Evolutionary conservation across 2,329 filamentous ascomycete genomes (phyloP).

Genomic region (Mycocentrospora acerina): DNA sequence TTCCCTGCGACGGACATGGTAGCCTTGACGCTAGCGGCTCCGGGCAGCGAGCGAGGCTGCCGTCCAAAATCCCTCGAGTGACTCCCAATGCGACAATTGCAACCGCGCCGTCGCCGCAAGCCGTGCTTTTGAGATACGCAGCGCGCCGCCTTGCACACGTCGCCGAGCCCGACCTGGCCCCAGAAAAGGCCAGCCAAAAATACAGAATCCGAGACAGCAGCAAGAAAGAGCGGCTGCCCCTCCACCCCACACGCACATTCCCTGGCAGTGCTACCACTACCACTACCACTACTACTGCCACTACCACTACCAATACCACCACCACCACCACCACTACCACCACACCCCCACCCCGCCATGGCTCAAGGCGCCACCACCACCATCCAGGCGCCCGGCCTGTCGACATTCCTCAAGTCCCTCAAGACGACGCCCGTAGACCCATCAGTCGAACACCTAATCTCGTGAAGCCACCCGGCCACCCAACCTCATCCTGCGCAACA

Average conservation of each 20-base stretch:
- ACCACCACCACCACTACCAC: neutral
- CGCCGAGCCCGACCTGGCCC: too few species aligned
- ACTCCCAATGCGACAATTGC: too few species aligned
- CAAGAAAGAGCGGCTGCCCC: conserved; percentile 13
- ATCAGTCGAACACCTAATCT: conserved; percentile 80
- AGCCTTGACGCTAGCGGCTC: too few species aligned
- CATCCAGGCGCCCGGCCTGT: conserved; percentile 67
- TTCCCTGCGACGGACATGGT: too few species aligned
- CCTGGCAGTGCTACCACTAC: conserved; percentile 1
- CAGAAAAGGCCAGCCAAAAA: too few species aligned
- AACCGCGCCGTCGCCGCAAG: too few species aligned
- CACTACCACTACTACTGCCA: neutral
- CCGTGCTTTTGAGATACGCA: too few species aligned
- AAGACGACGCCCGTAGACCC: conserved; percentile 75
- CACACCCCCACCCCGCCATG: conserved; percentile 12
- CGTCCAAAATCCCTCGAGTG: too few species aligned
- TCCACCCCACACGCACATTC: conserved; percentile 22
- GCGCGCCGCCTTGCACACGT: too few species aligned
- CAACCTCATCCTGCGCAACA: neutral
- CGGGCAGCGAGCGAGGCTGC: too few species aligned
- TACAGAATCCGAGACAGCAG: too few species aligned
- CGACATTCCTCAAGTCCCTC: conserved; percentile 72
- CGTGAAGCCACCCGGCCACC: conserved; percentile 56
- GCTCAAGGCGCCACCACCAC: conserved; percentile 29
- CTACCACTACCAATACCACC: conserved; percentile 1